Evolutionary conservation across 257 asterid genomes (phyloP).

Genomic region (Verbena officinalis): DNA sequence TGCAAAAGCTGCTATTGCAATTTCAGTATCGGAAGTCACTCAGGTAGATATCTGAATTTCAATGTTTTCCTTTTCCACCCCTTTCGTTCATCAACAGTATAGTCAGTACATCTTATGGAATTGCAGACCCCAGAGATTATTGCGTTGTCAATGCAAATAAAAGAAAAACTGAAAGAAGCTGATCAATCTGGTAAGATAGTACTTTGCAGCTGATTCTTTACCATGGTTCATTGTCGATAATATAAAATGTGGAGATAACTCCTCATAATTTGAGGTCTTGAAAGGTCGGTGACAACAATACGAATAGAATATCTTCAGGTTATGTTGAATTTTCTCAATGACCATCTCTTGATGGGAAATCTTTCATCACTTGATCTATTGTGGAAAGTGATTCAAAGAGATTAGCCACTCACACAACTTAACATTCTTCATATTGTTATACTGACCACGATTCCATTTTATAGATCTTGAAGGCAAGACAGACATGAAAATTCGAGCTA

Average conservation of each 20-base stretch:
- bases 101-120: slow-evolving; percentile 24
- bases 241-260: not conserved
- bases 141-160: slow-evolving; percentile 85
- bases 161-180: slow-evolving; percentile 80
- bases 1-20: slow-evolving; percentile 97
- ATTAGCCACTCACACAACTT: not conserved
- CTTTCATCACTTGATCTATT: not conserved
- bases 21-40: slow-evolving; percentile 92
- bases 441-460: slow-evolving; percentile 24
- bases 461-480: slow-evolving; percentile 95
- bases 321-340: not conserved
- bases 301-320: not conserved
- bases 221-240: not conserved
- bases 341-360: not conserved
- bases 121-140: slow-evolving; percentile 74
- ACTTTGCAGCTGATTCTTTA: not conserved
- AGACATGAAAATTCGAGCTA: slow-evolving; percentile 85
- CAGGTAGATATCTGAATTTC: slow-evolving; percentile 46
- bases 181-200: slow-evolving; percentile 63
- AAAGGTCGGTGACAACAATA: not conserved
- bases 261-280: not conserved
- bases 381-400: slow-evolving; percentile 1
- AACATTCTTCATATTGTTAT: slow-evolving; percentile 19
- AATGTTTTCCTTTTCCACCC: not conserved
- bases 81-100: not conserved